Evolutionary conservation across 768 basidiomycete genomes (phyloP).

Genomic region (Multifurca ochricompacta): DNA sequence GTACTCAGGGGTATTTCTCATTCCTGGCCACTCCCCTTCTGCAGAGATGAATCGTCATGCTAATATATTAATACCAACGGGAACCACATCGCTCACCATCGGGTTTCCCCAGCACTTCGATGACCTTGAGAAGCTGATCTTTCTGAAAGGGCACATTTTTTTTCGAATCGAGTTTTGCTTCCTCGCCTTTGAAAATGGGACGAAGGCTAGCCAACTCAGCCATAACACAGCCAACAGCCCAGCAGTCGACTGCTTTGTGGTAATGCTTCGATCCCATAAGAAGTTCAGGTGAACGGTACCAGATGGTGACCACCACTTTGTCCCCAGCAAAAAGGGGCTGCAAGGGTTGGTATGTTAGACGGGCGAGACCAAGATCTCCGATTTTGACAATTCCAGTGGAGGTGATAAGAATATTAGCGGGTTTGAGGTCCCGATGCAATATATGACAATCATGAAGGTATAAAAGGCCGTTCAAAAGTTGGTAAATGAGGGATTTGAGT

Average conservation of each 20-base stretch:
- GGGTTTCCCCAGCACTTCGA: slow-evolving; percentile 88
- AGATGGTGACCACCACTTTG: slow-evolving; percentile 98
- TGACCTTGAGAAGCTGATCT: slow-evolving; percentile 93
- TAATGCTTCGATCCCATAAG: slow-evolving; percentile 96
- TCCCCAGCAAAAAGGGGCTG: slow-evolving; percentile 90
- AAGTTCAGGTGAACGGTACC: slow-evolving; percentile 97
- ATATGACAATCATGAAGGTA: slow-evolving; percentile 95
- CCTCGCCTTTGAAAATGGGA: slow-evolving; percentile 98
- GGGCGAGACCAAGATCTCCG: slow-evolving; percentile 93
- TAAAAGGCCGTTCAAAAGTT: slow-evolving; percentile 87
- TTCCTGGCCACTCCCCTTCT: slow-evolving; percentile 86
- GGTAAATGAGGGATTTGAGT: slow-evolving; percentile 89
- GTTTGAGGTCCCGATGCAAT: slow-evolving; percentile 95
- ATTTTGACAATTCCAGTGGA: slow-evolving; percentile 89
- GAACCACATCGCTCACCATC: slow-evolving; percentile 44
- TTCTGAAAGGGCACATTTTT: slow-evolving; percentile 97
- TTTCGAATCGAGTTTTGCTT: slow-evolving; percentile 94
- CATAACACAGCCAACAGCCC: slow-evolving; percentile 98
- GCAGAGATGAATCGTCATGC: not conserved
- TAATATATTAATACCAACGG: not conserved
- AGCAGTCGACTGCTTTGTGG: slow-evolving; percentile 92
- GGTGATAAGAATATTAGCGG: slow-evolving; percentile 96
- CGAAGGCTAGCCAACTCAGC: slow-evolving; percentile 89
- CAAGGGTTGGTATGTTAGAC: slow-evolving; percentile 84
- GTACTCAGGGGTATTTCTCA: slow-evolving; percentile 84